Evolutionary conservation across 1,139 yeast species (phyloP).

Genomic region (Magnusiomyces ingens): DNA sequence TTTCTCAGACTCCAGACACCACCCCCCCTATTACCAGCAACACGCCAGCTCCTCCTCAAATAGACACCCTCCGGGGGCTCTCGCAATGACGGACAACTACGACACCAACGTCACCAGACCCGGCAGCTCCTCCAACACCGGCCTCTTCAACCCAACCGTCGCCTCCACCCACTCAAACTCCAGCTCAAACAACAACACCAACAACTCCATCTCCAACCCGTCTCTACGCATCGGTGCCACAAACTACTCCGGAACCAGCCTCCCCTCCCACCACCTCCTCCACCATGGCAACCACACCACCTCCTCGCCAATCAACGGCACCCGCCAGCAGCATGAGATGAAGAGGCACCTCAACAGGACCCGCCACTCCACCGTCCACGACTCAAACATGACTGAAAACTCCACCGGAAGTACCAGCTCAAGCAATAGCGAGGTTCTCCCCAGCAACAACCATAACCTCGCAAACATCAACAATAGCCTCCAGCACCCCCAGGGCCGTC

Average conservation of each 20-base stretch:
- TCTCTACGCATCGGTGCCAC: background rate
- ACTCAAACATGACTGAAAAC: background rate
- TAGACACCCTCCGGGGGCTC: background rate
- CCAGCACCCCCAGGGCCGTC: background rate
- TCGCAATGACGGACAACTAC: background rate
- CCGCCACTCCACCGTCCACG: background rate
- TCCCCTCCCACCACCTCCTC: background rate
- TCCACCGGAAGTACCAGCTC: background rate
- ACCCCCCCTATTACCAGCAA: background rate
- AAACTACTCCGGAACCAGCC: background rate
- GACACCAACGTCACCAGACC: background rate
- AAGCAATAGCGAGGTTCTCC: background rate
- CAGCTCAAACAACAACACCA: background rate
- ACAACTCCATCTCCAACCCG: constrained; percentile 1
- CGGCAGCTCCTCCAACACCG: background rate
- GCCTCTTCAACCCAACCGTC: constrained; percentile 3
- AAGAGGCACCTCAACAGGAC: constrained; percentile 16
- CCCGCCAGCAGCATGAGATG: constrained; percentile 15
- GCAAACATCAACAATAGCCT: constrained; percentile 11
- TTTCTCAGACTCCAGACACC: constrained; percentile 27
- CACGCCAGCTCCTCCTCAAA: background rate
- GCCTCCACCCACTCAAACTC: constrained; percentile 5
- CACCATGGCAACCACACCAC: background rate
- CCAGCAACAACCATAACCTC: too few relatives aligned
- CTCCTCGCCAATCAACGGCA: constrained; percentile 14